phyloP scores from a whole-genome alignment of 257 asterid genomes.

The Penstemon davidsonii region DNA sequence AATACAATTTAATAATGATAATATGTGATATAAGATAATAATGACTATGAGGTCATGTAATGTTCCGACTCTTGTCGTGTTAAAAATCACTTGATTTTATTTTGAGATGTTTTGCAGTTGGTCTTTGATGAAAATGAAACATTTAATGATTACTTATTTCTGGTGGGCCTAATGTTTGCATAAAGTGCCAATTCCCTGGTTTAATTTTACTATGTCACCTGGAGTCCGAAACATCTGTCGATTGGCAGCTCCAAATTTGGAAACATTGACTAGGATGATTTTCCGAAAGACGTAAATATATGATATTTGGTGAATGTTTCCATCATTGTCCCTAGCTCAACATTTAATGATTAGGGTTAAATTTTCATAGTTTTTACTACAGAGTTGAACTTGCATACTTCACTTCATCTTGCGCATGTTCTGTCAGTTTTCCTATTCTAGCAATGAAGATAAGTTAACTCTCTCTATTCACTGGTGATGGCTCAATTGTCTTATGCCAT shows the following conservation, averaged over 20 bases:
- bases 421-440: constrained; percentile 6
- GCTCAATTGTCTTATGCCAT: constrained; percentile 14
- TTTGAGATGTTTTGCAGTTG: not conserved
- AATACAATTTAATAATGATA: not conserved
- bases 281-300: too few species aligned
- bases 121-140: not conserved
- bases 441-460: not conserved
- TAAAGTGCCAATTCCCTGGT: not conserved
- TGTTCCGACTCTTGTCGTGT: constrained; percentile 6
- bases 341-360: not conserved
- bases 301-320: too few species aligned
- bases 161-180: not conserved
- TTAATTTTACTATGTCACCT: not conserved
- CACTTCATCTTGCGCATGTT: not conserved
- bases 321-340: not conserved
- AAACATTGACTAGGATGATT: too few species aligned
- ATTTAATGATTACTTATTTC: too few species aligned
- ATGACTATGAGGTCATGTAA: too few species aligned
- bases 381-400: constrained; percentile 9
- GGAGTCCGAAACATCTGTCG: not conserved
- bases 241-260: too few species aligned
- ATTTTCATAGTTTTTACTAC: not conserved
- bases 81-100: constrained; percentile 8
- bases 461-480: constrained; percentile 19
- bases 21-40: not conserved